Conservation (phyloP, 2,329 filamentous ascomycete species). For the Aciculosporium take region DNA sequence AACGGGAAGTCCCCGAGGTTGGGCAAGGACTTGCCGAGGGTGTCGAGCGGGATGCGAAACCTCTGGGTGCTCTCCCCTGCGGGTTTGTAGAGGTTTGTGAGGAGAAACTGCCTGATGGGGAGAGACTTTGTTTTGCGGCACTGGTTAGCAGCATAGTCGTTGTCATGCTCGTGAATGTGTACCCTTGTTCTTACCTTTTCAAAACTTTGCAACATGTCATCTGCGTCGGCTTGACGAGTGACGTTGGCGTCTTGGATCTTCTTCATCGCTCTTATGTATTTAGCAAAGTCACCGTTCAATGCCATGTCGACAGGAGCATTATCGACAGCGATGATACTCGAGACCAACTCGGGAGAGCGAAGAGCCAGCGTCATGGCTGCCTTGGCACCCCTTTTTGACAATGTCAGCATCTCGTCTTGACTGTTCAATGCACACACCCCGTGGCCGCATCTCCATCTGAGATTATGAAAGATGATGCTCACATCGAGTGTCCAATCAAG, state of each 20-base stretch:
- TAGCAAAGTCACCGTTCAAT: conserved; percentile 58
- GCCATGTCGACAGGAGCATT: conserved; percentile 78
- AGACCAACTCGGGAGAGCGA: conserved; percentile 49
- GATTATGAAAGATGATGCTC: conserved; percentile 13
- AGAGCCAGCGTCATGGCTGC: conserved; percentile 80
- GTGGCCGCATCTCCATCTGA: not conserved
- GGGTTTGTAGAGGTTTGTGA: conserved; percentile 64
- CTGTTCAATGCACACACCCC: too few relatives aligned
- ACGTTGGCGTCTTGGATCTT: conserved; percentile 57
- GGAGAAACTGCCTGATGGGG: conserved; percentile 75
- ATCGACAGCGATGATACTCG: conserved; percentile 69
- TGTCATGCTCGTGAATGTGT: too few relatives aligned
- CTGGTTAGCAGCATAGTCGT: not conserved
- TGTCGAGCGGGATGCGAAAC: conserved; percentile 68
- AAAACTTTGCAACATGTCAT: conserved; percentile 60
- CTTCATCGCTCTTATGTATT: conserved; percentile 75
- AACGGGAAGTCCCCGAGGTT: conserved; percentile 84
- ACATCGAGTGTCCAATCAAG: conserved; percentile 91
- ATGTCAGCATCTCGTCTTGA: not conserved
- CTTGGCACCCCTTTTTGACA: conserved; percentile 60
- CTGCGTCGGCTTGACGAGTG: conserved; percentile 60
- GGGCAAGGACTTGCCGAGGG: conserved; percentile 52
- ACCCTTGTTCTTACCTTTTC: conserved; percentile 40
- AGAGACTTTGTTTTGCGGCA: conserved; percentile 36
- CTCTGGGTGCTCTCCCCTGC: conserved; percentile 38